phyloP scores from a whole-genome alignment of 805 yeast genomes.

The Yarrowia osloensis region DNA sequence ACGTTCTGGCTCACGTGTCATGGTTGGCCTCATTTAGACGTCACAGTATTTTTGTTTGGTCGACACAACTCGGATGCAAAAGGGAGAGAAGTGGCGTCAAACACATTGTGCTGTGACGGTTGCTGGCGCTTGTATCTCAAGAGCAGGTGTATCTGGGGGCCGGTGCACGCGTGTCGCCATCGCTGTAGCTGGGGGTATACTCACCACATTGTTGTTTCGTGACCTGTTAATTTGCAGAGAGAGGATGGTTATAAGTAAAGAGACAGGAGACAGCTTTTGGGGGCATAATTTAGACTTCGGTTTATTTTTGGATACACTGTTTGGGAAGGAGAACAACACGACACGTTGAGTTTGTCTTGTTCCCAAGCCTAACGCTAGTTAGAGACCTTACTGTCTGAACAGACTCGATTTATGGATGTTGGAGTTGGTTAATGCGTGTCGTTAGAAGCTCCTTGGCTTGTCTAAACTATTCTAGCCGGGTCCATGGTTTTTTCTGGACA shows the following conservation, averaged over 20 bases:
- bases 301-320: slow-evolving; percentile 28
- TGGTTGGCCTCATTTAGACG: not conserved
- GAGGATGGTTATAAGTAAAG: slow-evolving; percentile 30
- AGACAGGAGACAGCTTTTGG: slow-evolving; percentile 15
- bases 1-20: not conserved
- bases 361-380: not conserved
- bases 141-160: not conserved
- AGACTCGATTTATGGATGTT: not conserved
- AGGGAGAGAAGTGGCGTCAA: not conserved
- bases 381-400: not conserved
- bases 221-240: slow-evolving; percentile 23
- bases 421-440: not conserved
- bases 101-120: not conserved
- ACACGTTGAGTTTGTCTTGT: slow-evolving; percentile 24
- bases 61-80: not conserved
- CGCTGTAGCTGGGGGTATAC: not conserved
- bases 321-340: slow-evolving; percentile 30
- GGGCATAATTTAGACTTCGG: slow-evolving; percentile 8
- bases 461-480: not conserved
- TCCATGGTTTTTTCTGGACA: not conserved
- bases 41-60: not conserved
- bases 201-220: slow-evolving; percentile 30
- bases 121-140: not conserved
- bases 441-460: not conserved
- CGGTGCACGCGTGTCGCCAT: not conserved